Conservation (phyloP, 139 green algal species). For the Picochlorum sp. region DNA sequence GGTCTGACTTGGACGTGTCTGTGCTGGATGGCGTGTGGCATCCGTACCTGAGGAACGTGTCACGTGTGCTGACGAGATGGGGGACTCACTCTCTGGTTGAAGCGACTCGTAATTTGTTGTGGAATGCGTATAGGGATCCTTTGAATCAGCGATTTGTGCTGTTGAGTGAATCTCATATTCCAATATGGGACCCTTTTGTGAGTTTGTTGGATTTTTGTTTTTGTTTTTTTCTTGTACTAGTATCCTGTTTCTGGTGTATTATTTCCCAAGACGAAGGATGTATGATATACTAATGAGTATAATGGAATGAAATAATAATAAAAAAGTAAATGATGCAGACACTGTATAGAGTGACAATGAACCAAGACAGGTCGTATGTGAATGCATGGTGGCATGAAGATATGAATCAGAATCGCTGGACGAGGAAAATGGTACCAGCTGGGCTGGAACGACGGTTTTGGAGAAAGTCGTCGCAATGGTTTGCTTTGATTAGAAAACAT, state of each 20-base stretch:
- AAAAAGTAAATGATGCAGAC: too few species aligned
- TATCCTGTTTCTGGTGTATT: too few species aligned
- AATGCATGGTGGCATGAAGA: neutral
- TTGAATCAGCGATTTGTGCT: slow-evolving; percentile 9
- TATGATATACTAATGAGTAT: too few species aligned
- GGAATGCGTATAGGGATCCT: neutral
- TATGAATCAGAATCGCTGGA: slow-evolving; percentile 9
- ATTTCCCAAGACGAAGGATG: too few species aligned
- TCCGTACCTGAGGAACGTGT: neutral
- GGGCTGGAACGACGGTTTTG: neutral
- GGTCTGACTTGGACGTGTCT: neutral
- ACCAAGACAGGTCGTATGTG: neutral
- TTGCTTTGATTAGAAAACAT: slow-evolving; percentile 10
- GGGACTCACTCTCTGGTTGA: neutral
- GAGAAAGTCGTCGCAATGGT: slow-evolving; percentile 24
- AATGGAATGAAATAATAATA: too few species aligned
- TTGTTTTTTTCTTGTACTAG: too few species aligned
- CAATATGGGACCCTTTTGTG: slow-evolving; percentile 16
- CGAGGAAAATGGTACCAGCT: neutral
- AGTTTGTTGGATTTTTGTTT: too few species aligned
- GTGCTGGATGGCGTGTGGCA: neutral
- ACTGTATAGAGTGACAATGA: slow-evolving; percentile 15
- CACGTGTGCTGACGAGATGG: slow-evolving; percentile 8
- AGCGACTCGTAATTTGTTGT: neutral
- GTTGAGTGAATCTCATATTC: slow-evolving; percentile 16